Conservation (phyloP, 2,329 filamentous ascomycete genomes). For the Neopestalotiopsis sp. region DNA sequence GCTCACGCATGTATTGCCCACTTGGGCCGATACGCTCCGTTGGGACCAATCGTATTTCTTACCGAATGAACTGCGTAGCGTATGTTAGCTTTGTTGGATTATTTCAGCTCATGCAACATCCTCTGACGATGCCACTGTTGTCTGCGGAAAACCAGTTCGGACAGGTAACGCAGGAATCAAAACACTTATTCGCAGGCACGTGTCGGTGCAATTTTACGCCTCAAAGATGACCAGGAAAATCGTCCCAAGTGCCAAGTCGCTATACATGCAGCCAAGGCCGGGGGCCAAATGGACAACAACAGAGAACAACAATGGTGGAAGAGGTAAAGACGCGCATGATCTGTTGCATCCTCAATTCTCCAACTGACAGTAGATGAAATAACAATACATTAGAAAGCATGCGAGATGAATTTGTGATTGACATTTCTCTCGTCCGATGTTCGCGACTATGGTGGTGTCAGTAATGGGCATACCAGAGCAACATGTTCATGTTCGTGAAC, state of each 20-base stretch:
- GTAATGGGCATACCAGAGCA: neutral
- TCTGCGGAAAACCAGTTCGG: neutral
- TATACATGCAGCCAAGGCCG: conserved; percentile 10
- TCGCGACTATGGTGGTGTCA: neutral
- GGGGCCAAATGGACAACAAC: neutral
- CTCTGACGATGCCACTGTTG: neutral
- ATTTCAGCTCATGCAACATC: conserved; percentile 11
- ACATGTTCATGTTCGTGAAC: neutral
- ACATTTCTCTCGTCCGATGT: neutral
- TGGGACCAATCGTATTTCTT: conserved; percentile 11
- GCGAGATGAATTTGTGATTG: no score
- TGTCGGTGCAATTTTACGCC: conserved; percentile 1
- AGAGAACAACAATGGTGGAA: no score
- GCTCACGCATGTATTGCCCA: neutral
- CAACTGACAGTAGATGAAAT: no score
- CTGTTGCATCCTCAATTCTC: neutral
- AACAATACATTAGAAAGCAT: no score
- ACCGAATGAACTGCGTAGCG: neutral
- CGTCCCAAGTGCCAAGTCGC: conserved; percentile 10
- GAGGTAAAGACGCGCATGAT: neutral
- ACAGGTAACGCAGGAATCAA: conserved; percentile 5
- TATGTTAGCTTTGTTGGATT: neutral
- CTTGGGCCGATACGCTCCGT: neutral
- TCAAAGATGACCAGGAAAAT: neutral
- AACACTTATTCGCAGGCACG: conserved; percentile 11